Evolutionary conservation across 2,329 filamentous ascomycete genomes (phyloP), one percentile per base, ranked within the genome.

Genomic region (Calonectria hawksworthii): DNA sequence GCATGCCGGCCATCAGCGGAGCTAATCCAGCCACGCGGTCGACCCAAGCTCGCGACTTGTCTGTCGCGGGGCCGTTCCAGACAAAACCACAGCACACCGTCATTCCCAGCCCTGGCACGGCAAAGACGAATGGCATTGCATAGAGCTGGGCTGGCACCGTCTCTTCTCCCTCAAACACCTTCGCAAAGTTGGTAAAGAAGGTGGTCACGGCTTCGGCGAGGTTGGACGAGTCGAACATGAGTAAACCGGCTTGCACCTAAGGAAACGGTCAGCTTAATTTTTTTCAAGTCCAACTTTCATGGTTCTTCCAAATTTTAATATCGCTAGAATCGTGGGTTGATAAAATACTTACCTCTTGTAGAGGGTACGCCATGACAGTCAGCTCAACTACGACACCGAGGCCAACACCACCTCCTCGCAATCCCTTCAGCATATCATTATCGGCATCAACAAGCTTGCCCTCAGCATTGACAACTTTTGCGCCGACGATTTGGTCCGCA

Each of bases 331-430:
- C n/a, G n/a, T n/a, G n/a, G n/a, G n/a, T n/a, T n/a, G n/a, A n/a
- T n/a, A n/a, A n/a, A n/a, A n/a, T n/a, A 63, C 61, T 1, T 64
- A 72, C 74, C 30, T 76, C 68, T 16, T 56, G 41, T 5, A 72
- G 10, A 1, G 73, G 70, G 32, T 68, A 73, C 13, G 70, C 59
- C 50, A 68, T 75, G 14, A 73, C 30, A 18, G 61, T 41, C 23
- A 73, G 14, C 34, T 76, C 73, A 23, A 70, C 75, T 38, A 76
- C 67, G 5, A 76, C 61, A 28, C 69, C 73, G 10, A 76, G 66
- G 28, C 63, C 69, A 5, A 70, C 73, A 4, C 75, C 75, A 9
- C 72, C 73, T 10, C 73, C 75, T 38, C 75, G 65, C 23, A 75
- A 44, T 21, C 69, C 75, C 32, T 73, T 73, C 21, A 76, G 52